Base-by-base conservation (phyloP, 805 yeast species). In the Wickerhamiella qilinensis region DNA sequence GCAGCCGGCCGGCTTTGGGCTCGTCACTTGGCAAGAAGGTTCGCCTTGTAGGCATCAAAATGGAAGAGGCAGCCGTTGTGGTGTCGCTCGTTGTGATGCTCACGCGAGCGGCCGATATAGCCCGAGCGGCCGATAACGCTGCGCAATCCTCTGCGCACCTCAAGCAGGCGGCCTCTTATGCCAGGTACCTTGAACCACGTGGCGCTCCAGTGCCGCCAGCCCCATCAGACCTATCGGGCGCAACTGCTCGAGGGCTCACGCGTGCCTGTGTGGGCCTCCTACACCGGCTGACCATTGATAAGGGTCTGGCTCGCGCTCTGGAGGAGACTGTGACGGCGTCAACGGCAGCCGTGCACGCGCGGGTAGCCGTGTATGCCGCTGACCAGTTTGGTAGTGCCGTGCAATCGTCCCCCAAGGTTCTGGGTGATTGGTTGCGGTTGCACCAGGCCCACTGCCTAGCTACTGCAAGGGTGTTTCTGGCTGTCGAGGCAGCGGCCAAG, bases 361-460 rank as follows among this genome's bases (percentile, higher is more conserved):
- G 60, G n/a, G 46, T 54, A 1, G 51, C 60, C 6, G 53, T 57
- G 27, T 53, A 39, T 37, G 55, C 58, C 1, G 43, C 46, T 19
- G 60, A 57, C 17, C 49, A 52, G 43, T 54, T 51, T 33, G 44
- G 51, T 1, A 38, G 54, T 3, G 52, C 58, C 3, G 25, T 44
- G 9, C 51, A 55, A 31, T 34, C 50, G 20, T 40, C 50, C 4
- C 44, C 46, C 6, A 30, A 41, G 28, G 30, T 46, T 1, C 44
- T 54, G 9, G 33, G 33, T n/a, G 22, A 38, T 2, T 56, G 60
- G 60, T 36, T 54, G 5, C 30, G 38, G 16, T 43, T 42, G 11
- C 53, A 52, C 12, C 48, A 50, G 12, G 25, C 45, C 2, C 54
- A 43, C 35, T 41, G 50, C 15, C 30, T 45, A 4, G 59, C 58